Base-by-base conservation (phyloP, 2,329 filamentous ascomycete species). In the Coleophoma eucalyptorum region DNA sequence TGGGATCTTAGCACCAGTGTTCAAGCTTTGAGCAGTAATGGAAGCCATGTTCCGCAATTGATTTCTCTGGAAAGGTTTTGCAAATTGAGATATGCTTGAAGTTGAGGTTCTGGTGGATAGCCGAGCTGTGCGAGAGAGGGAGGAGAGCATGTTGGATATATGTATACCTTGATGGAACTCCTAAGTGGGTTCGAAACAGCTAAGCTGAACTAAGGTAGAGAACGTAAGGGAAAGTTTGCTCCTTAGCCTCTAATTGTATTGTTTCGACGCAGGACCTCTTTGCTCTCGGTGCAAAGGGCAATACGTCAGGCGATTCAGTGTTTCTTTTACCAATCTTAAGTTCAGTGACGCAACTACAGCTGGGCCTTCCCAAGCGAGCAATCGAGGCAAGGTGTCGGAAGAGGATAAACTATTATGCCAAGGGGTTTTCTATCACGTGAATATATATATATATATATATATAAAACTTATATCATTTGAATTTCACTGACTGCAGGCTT, bases 1-100 rank as follows among this genome's bases (percentile, higher is more conserved):
- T 11, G 71, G 71, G 54, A 74, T 73, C 21, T 63, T 57, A 35
- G 68, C 64, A 42, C 69, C 71, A 34, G 69, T 72, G 56, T 72
- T 73, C 35, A 74, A 64, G 55, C 69, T 72, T 48, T 66, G 69
- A 18, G 60, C 58, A 37, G 63, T 64, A 11, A 46, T 38, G 6
- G 54, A 51, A 15, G 58, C 53, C 50, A 59, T 62, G 19, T 49
- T 58, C 34, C 50, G 50, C 37, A 43, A 42, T n/a, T 48, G 45
- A 44, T 33, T 19, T 48, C 52, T 48, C 50, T 55, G 53, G 26
- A 59, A 31, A 10, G 58, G 59, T 41, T 50, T 55, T 21, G 50
- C 50, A 18, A 60, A 13, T 53, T 55, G 56, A 26, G 50, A 50
- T 15, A 50, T 49, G 52, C 56, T 35, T 46, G 55, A 56, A 33